Evolutionary conservation across 73 alveolate species (phyloP).

Genomic region (Paramecium primaurelia): DNA sequence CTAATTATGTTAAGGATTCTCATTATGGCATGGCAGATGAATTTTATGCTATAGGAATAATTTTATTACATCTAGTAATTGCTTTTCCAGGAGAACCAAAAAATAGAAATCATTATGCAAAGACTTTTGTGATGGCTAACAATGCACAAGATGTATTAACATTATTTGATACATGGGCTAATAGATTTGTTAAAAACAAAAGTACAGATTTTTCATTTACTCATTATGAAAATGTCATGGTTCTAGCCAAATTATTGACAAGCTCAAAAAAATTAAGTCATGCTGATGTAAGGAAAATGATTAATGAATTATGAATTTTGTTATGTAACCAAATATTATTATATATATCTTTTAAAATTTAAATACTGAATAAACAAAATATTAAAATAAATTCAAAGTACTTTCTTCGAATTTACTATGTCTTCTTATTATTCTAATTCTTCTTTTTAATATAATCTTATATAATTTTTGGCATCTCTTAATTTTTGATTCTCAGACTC

Average conservation of each 20-base stretch:
- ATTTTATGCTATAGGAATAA: conserved; percentile 27
- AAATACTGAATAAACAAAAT: neutral
- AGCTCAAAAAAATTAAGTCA: neutral
- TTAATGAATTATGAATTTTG: neutral
- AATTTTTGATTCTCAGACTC: neutral
- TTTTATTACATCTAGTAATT: conserved; percentile 13
- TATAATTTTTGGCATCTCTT: neutral
- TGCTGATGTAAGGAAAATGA: conserved; percentile 26
- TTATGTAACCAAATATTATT: neutral
- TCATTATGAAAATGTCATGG: neutral
- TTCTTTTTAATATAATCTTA: neutral
- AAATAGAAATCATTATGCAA: conserved; percentile 49
- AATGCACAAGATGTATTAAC: neutral
- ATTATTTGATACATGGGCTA: conserved; percentile 42
- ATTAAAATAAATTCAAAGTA: neutral
- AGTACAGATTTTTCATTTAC: neutral
- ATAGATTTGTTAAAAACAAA: conserved; percentile 19
- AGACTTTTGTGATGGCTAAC: conserved; percentile 10
- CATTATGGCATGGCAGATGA: conserved; percentile 46
- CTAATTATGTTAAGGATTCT: conserved; percentile 7
- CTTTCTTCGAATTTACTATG: neutral
- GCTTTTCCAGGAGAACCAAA: conserved; percentile 51
- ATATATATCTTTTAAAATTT: neutral
- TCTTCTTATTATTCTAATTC: neutral
- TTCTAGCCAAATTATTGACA: conserved; percentile 1